phyloP scores from a whole-genome alignment of 208 protist species.

The Acanthamoeba royreba region DNA sequence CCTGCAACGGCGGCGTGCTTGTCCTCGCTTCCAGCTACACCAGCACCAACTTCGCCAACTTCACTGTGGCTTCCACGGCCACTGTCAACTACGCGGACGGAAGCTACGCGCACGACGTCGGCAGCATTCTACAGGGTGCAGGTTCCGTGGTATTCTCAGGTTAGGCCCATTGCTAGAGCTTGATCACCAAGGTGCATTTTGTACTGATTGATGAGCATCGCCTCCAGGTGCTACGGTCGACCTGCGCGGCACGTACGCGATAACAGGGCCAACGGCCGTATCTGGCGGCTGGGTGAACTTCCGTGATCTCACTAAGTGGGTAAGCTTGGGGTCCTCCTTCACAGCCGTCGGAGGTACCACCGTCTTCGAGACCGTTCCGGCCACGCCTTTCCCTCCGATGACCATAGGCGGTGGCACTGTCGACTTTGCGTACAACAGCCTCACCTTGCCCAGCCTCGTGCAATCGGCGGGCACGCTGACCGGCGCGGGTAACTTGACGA shows the following conservation, averaged over 20 bases:
- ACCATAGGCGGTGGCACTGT: not conserved
- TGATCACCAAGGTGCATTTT: too few relatives aligned
- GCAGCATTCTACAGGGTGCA: not conserved
- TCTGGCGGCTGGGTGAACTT: not conserved
- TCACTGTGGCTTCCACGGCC: not conserved
- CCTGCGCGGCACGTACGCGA: not conserved
- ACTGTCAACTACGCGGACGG: not conserved
- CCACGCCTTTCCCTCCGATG: not conserved
- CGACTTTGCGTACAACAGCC: slow-evolving; percentile 34
- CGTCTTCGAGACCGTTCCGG: slow-evolving; percentile 14
- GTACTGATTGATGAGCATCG: too few relatives aligned
- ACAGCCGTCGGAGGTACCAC: not conserved
- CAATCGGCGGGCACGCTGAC: not conserved
- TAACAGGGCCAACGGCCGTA: not conserved
- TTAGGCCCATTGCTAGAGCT: too few relatives aligned
- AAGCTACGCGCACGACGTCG: slow-evolving; percentile 1
- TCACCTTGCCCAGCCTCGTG: not conserved
- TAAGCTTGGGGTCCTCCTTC: not conserved
- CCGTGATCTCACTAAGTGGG: not conserved
- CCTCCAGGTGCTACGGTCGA: too few relatives aligned
- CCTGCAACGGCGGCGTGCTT: not conserved
- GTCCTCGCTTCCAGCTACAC: not conserved
- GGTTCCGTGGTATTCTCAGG: not conserved
- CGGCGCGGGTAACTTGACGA: not conserved
- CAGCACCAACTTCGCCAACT: slow-evolving; percentile 14